A percentile compares a stretch with the other conserved stretches of the same genome.
Conservation (phyloP, 345 rosid genomes). For the Dovyalis caffra region DNA sequence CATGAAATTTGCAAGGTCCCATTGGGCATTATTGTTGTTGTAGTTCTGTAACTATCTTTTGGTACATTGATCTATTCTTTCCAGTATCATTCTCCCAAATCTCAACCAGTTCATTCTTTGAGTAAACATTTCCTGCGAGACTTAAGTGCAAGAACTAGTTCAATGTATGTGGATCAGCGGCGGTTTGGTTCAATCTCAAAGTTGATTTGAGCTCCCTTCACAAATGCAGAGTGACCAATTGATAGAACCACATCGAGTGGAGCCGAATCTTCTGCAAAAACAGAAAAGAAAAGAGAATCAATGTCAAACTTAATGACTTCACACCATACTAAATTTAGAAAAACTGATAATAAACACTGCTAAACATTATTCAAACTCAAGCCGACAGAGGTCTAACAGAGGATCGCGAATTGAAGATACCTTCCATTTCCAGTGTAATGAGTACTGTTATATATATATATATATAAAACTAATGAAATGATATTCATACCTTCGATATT, state of each 20-base stretch:
- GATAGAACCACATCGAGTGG: no score
- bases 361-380: not conserved
- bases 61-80: constrained; percentile 42
- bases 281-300: not conserved
- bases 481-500: constrained; percentile 40
- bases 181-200: constrained; percentile 37
- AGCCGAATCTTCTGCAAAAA: not conserved
- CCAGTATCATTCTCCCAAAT: constrained; percentile 69
- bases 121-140: constrained; percentile 60
- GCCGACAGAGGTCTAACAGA: not conserved
- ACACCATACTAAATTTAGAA: not conserved
- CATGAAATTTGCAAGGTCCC: no score
- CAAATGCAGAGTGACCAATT: no score
- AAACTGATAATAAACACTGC: not conserved
- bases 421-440: not conserved
- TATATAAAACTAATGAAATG: not conserved
- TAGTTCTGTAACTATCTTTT: constrained; percentile 56
- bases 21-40: no score
- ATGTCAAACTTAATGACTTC: not conserved
- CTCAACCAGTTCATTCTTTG: constrained; percentile 60
- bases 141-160: constrained; percentile 63
- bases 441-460: not conserved
- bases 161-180: constrained; percentile 64
- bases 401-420: not conserved
- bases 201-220: no score